Evolutionary conservation across 768 basidiomycete species (phyloP).

Genomic region (Serendipita indica): DNA sequence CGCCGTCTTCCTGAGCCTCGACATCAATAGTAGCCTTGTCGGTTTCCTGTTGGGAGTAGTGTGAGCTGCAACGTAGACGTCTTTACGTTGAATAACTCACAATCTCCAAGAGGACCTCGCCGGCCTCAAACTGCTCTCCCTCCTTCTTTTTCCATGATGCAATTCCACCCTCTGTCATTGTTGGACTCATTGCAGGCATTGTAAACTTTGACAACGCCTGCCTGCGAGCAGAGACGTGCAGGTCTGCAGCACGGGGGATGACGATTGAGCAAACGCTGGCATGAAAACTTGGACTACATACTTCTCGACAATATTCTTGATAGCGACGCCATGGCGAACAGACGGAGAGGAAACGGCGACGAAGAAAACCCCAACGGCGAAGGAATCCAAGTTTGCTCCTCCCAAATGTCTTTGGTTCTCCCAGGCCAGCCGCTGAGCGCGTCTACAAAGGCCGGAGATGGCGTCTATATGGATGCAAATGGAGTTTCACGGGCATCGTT

Average conservation of each 20-base stretch:
- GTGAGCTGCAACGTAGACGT: constrained; percentile 8
- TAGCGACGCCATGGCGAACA: constrained; percentile 41
- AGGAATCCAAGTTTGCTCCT: neutral
- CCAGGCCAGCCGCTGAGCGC: neutral
- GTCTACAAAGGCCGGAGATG: neutral
- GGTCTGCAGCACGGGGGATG: constrained; percentile 34
- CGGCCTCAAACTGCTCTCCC: constrained; percentile 75
- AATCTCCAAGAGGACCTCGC: constrained; percentile 93
- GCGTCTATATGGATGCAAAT: constrained; percentile 7
- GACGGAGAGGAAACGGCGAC: constrained; percentile 17
- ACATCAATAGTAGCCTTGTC: constrained; percentile 99
- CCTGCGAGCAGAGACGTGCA: constrained; percentile 68
- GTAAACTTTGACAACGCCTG: constrained; percentile 74
- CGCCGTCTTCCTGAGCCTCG: constrained; percentile 94
- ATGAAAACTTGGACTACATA: constrained; percentile 24
- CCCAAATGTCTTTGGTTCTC: neutral
- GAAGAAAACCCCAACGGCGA: constrained; percentile 11
- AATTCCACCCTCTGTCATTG: constrained; percentile 99
- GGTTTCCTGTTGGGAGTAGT: constrained; percentile 56
- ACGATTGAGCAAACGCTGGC: neutral
- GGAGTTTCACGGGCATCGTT: constrained; percentile 1
- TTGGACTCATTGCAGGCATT: constrained; percentile 99
- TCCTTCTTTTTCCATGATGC: constrained; percentile 95
- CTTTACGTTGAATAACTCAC: constrained; percentile 28
- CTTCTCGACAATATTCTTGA: constrained; percentile 54